Evolutionary conservation across 257 asterid genomes (phyloP), one percentile per base, ranked within the genome.

Genomic region (Solanum paucissectum): DNA sequence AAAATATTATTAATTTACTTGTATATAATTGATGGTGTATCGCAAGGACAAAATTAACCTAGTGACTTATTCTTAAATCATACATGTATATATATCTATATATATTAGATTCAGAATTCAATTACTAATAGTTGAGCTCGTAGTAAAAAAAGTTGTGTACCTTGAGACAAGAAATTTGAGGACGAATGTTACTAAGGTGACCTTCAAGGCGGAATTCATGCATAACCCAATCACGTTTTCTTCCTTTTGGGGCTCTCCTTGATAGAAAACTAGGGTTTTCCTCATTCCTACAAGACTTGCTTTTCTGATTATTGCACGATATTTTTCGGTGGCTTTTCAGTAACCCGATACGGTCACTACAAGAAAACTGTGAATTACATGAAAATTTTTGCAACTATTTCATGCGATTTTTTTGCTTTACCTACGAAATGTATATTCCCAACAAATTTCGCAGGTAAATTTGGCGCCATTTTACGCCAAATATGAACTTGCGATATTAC

Each of bases 251-350:
- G 5, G 99, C 99, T 86, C 99, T 94, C 99, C 99, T 91, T 92
- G 91, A 37, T 96, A 95, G 90, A 96, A 96, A 23, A 96, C 99
- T 18, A 96, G 88, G 2, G 99, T 96, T 89, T 96, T 96, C 42
- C 99, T 90, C 99, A 95, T 95, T 36, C 99, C 99, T 1, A 96
- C 93, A 0, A 94, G 94, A 83, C 89, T 88, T 21, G 93, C 98
- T 74, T 91, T 94, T 21, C 93, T 91, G 49, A 86, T 8, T 6
- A 95, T 75, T 18, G 93, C 71, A 44, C 96, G 93, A 77, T 96
- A 98, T 87, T 96, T 96, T 34, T 98, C 99, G 1, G 99, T 96
- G 34, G 99, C 99, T 83, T 96, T 96, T 98, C 99, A 96, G 23
- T 96, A 96, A 40, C 99, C 99, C 1, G 98, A 92, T 16, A 87